Evolutionary conservation across 352 stramenopile genomes (phyloP).

Genomic region (Pythium rishiriense): DNA sequence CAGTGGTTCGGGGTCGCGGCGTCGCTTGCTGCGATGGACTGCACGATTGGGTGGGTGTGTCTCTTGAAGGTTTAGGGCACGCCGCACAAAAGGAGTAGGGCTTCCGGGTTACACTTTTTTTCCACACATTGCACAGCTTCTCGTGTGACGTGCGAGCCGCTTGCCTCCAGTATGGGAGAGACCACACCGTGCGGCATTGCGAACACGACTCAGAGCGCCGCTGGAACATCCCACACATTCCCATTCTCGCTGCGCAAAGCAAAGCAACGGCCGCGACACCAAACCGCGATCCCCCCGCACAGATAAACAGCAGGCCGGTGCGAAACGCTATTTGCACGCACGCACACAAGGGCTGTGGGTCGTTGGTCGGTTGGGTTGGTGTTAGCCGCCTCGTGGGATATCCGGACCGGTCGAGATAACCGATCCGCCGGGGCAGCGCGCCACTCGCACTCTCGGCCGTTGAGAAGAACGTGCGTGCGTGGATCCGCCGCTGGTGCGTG

Average conservation of each 20-base stretch:
- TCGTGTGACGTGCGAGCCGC: constrained; percentile 12
- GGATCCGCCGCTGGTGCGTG: constrained; percentile 6
- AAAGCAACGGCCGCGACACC: constrained; percentile 8
- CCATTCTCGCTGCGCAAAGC: not conserved
- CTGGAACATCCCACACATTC: constrained; percentile 6
- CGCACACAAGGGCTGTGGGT: constrained; percentile 23
- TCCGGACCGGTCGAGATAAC: constrained; percentile 9
- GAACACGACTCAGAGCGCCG: not conserved
- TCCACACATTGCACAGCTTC: constrained; percentile 6
- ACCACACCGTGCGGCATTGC: constrained; percentile 4
- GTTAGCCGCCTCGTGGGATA: not conserved
- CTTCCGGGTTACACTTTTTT: constrained; percentile 18
- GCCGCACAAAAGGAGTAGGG: constrained; percentile 15
- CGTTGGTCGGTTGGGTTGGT: not conserved
- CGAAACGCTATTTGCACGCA: constrained; percentile 14
- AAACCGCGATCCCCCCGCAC: not conserved
- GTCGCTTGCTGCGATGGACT: constrained; percentile 24
- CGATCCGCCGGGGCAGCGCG: constrained; percentile 1
- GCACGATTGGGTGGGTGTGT: constrained; percentile 16
- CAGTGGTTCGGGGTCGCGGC: constrained; percentile 25
- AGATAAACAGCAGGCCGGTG: constrained; percentile 12
- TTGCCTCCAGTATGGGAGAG: constrained; percentile 9
- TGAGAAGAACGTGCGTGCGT: constrained; percentile 28
- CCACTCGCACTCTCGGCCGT: constrained; percentile 16
- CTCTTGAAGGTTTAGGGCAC: constrained; percentile 29